Conservation (phyloP, 306 rosid genomes). For the Quercus parvula region DNA sequence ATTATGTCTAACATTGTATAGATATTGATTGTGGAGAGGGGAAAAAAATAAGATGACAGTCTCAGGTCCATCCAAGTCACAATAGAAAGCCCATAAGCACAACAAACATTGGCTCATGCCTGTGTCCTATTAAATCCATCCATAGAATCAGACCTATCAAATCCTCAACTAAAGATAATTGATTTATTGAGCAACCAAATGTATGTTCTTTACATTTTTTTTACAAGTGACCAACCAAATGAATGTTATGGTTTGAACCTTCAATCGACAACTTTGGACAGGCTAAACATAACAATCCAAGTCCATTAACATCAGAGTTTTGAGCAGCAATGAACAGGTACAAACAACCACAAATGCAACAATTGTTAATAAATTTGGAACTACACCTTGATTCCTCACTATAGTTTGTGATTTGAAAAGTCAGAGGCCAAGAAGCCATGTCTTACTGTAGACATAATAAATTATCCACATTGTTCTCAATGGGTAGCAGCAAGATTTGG, state of each 20-base stretch:
- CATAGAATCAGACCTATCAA: not conserved
- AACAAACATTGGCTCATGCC: not conserved
- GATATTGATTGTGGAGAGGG: not conserved
- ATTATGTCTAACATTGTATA: not conserved
- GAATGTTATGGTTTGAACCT: not conserved
- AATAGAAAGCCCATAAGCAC: not conserved
- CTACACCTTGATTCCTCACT: not conserved
- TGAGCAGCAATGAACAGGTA: not conserved
- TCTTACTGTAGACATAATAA: not conserved
- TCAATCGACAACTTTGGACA: not conserved
- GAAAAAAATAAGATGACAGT: not conserved
- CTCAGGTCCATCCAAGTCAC: not conserved
- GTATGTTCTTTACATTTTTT: not conserved
- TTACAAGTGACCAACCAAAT: not conserved
- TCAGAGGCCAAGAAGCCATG: not conserved
- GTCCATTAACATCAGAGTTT: not conserved
- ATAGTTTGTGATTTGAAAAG: not conserved
- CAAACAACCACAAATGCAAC: not conserved
- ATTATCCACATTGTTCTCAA: no score
- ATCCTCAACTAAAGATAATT: not conserved
- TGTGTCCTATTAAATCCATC: not conserved
- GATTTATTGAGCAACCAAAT: not conserved
- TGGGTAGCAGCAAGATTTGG: not conserved
- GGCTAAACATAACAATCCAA: constrained; percentile 9
- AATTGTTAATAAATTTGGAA: not conserved